Evolutionary conservation across 1,284 basidiomycete species (phyloP), one percentile per base, ranked within the genome.

Genomic region (Rhodotorula sp.): DNA sequence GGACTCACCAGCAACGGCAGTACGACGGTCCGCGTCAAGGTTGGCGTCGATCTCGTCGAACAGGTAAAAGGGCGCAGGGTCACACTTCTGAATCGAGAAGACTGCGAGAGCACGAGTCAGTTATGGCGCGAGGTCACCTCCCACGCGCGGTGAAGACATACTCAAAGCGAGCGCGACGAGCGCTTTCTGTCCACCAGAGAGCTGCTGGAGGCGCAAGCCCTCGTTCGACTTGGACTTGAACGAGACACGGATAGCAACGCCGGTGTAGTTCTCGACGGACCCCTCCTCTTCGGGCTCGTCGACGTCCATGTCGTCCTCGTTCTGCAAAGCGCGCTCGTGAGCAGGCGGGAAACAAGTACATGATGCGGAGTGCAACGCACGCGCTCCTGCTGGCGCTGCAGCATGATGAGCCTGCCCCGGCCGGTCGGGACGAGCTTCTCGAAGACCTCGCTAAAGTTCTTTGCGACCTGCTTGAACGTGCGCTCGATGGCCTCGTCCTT

Each of bases 41-140:
- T 98, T 98, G 63, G 96, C 96, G 79, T 99, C 96, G 79, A 98
- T 98, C 86, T 99, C 97, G 81, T 99, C 97, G 80, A 99, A 99
- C n/a, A 99, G 86, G 82, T 99, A 99, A 85, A 99, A 99, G 1
- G 97, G 97, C 0, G 97, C 97, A 1, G 97, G 97, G 80, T 99
- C 97, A 81, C 95, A 98, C 82, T 97, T 97, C 81, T 99, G 97
- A 78, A 99, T 99, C 13, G 96, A 94, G 80, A 99, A 99, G 25
- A 99, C 95, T 90, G 77, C 2, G 44, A 19, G 34, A n/a, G 62
- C 46, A 14, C n/a, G 7, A 16, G 8, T 10, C 41, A 25, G 25
- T 42, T 41, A 25, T 56, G 63, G n/a, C 65, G 68, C 21, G 46
- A 13, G 9, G 10, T 8, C n/a, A 44, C 5, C 2, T 23, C 8